A percentile compares a stretch with the other conserved stretches of the same genome.
Evolutionary conservation across 805 yeast genomes (phyloP).

Genomic region (Lipomyces sp.): DNA sequence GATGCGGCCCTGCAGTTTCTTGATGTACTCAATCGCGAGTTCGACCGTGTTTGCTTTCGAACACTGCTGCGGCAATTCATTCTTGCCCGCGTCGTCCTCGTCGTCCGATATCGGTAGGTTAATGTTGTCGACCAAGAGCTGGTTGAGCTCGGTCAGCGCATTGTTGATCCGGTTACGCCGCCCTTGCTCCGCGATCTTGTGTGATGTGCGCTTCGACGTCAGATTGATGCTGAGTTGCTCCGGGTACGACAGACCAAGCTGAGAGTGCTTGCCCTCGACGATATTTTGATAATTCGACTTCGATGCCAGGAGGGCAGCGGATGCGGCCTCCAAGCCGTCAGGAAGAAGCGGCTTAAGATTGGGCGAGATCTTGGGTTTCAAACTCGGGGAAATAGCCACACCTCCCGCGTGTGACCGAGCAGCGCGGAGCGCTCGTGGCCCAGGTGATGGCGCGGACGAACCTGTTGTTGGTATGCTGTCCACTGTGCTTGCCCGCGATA

Average conservation of each 20-base stretch:
- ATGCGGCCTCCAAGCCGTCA: conserved; percentile 23
- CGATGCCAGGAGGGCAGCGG: conserved; percentile 36
- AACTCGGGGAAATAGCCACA: conserved; percentile 25
- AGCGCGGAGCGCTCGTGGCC: conserved; percentile 31
- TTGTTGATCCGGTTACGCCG: conserved; percentile 86
- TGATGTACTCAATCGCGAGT: conserved; percentile 71
- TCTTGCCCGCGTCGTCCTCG: conserved; percentile 49
- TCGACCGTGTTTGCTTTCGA: conserved; percentile 96
- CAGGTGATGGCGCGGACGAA: background rate
- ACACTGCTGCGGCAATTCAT: conserved; percentile 31
- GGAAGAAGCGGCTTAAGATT: conserved; percentile 24
- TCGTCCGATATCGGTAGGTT: conserved; percentile 21
- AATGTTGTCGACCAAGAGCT: conserved; percentile 52
- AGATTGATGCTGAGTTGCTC: conserved; percentile 41
- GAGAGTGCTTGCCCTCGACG: conserved; percentile 44
- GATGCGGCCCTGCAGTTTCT: conserved; percentile 43
- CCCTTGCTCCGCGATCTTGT: conserved; percentile 94
- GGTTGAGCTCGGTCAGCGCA: conserved; percentile 74
- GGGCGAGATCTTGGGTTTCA: conserved; percentile 26
- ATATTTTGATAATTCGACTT: conserved; percentile 46
- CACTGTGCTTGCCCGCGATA: conserved; percentile 19
- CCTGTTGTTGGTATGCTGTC: background rate
- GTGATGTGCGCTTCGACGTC: conserved; percentile 60
- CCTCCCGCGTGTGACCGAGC: conserved; percentile 31
- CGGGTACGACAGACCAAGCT: conserved; percentile 44